A percentile compares a stretch with the other conserved stretches of the same genome.
These are phyloP conservation scores for Teunomyces atbi DNA, from an alignment of 805 yeast species.

Conservation along the genomic window DNA sequence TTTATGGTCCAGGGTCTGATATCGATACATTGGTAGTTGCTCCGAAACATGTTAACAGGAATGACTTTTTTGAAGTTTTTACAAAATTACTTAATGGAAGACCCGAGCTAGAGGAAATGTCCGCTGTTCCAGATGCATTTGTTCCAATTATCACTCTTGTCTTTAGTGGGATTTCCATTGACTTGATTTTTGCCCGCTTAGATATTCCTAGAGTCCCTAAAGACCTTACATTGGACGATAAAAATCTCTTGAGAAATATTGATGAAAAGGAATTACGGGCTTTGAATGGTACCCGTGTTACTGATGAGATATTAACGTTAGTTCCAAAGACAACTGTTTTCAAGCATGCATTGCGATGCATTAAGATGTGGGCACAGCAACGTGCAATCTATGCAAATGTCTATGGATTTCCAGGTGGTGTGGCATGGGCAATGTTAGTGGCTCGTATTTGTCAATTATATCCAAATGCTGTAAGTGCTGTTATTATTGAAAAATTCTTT, in stretches of 20 bases:
- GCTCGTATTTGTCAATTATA: constrained; percentile 95
- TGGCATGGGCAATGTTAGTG: constrained; percentile 99
- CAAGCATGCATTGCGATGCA: constrained; percentile 87
- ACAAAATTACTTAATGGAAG: constrained; percentile 65
- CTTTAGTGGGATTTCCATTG: constrained; percentile 89
- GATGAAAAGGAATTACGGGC: constrained; percentile 92
- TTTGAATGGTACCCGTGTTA: constrained; percentile 93
- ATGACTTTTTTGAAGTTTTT: constrained; percentile 85
- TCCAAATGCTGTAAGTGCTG: constrained; percentile 94
- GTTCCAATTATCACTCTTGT: constrained; percentile 95
- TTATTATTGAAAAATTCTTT: constrained; percentile 86
- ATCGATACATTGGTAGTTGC: constrained; percentile 96
- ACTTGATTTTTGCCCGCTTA: constrained; percentile 79
- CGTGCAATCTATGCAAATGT: constrained; percentile 93
- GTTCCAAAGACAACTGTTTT: constrained; percentile 94
- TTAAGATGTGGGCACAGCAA: constrained; percentile 95
- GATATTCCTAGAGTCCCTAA: constrained; percentile 82
- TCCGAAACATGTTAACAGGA: constrained; percentile 91
- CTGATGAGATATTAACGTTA: constrained; percentile 84
- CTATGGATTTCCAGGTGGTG: constrained; percentile 98
- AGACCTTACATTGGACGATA: constrained; percentile 74
- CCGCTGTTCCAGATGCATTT: constrained; percentile 93
- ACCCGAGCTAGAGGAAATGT: constrained; percentile 84
- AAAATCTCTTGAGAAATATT: constrained; percentile 77
- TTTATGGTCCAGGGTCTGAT: constrained; percentile 97